phyloP scores from a whole-genome alignment of 768 basidiomycete genomes.

The Mycena sanguinolenta region DNA sequence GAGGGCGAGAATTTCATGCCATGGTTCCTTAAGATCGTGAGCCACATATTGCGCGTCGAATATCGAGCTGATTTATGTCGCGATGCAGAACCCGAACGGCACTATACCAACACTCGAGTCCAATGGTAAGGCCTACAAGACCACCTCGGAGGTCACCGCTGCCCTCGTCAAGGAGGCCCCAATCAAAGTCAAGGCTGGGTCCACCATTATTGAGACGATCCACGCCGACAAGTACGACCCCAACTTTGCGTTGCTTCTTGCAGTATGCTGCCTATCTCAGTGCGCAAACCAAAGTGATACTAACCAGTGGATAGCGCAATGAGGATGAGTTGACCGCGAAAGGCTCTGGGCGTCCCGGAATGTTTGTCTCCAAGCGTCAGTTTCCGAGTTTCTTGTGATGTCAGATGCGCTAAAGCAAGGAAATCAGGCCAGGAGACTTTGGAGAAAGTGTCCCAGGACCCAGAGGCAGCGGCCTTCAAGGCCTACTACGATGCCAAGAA shows the following conservation, averaged over 20 bases:
- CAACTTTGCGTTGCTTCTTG: conserved; percentile 61
- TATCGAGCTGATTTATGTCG: not conserved
- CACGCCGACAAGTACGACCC: conserved; percentile 64
- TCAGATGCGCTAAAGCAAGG: not conserved
- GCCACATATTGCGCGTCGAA: too few species aligned
- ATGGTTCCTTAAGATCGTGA: conserved; percentile 50
- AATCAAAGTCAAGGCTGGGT: conserved; percentile 49
- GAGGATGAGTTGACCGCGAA: conserved; percentile 62
- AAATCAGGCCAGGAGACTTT: conserved; percentile 59
- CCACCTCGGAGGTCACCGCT: conserved; percentile 55
- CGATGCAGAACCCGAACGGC: conserved; percentile 54
- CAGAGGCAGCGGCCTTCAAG: conserved; percentile 52
- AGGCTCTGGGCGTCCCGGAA: conserved; percentile 44
- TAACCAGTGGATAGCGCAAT: conserved; percentile 50
- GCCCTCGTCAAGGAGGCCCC: conserved; percentile 58
- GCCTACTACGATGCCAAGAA: conserved; percentile 59
- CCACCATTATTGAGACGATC: conserved; percentile 53
- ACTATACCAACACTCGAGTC: conserved; percentile 59
- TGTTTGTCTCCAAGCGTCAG: conserved; percentile 58
- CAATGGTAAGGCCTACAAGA: conserved; percentile 52
- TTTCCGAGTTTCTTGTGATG: conserved; percentile 18
- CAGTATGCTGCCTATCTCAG: conserved; percentile 44
- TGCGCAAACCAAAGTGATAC: not conserved
- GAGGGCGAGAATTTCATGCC: conserved; percentile 65
- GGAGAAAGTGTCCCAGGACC: conserved; percentile 49